These are phyloP conservation scores for Cytospora paraplurivora DNA, from an alignment of 2,329 filamentous ascomycete genomes.

Conservation along the genomic window DNA sequence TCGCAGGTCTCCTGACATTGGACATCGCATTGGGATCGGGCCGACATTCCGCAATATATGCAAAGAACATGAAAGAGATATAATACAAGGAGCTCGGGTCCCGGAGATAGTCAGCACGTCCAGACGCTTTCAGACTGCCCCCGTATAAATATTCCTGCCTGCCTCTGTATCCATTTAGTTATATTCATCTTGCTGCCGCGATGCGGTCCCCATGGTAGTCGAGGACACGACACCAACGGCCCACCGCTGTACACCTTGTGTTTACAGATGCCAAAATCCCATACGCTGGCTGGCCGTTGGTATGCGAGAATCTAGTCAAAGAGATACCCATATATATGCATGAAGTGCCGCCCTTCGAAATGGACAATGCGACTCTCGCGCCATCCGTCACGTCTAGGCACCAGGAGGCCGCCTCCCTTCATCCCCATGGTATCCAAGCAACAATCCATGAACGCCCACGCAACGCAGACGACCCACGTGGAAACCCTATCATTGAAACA, in stretches of 20 bases:
- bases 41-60: neutral
- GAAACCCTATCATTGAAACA: conserved; percentile 32
- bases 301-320: neutral
- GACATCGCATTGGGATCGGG: neutral
- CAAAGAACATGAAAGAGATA: neutral
- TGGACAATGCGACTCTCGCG: neutral
- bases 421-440: conserved; percentile 17
- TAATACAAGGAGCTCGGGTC: neutral
- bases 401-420: neutral
- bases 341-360: neutral
- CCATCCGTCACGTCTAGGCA: neutral
- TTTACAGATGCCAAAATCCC: neutral
- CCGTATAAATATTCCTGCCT: neutral
- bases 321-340: neutral
- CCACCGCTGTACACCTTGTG: neutral
- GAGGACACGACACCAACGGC: neutral
- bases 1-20: neutral
- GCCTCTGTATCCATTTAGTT: neutral
- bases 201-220: neutral
- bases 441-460: conserved; percentile 4
- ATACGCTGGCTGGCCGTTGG: neutral
- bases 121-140: neutral
- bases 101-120: neutral
- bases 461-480: conserved; percentile 8
- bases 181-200: neutral